These are phyloP conservation scores for Danielia reshetovae DNA, from an alignment of 805 yeast species.

Conservation along the genomic window DNA sequence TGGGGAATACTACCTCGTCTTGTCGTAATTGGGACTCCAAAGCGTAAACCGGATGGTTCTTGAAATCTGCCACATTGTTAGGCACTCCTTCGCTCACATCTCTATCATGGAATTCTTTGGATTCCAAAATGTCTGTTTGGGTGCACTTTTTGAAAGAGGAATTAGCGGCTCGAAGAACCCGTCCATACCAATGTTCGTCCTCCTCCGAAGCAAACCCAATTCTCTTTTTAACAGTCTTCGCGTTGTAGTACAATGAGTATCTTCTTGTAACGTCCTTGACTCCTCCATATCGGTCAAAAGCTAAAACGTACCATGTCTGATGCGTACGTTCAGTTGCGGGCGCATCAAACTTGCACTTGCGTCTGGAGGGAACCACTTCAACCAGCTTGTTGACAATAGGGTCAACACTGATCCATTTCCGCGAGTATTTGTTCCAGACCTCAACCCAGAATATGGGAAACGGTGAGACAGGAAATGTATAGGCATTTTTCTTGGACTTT, in stretches of 20 bases:
- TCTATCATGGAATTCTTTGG: constrained; percentile 55
- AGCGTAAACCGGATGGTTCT: constrained; percentile 82
- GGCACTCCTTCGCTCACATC: constrained; percentile 85
- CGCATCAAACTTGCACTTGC: constrained; percentile 67
- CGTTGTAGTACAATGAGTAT: constrained; percentile 66
- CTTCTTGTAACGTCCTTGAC: constrained; percentile 83
- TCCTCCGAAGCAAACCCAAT: constrained; percentile 53
- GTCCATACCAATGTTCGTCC: constrained; percentile 59
- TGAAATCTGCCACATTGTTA: constrained; percentile 73
- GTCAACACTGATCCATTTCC: constrained; percentile 83
- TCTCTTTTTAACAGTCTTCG: constrained; percentile 71
- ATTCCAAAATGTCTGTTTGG: constrained; percentile 50
- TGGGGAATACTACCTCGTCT: constrained; percentile 70
- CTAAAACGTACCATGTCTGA: constrained; percentile 69
- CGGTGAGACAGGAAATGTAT: constrained; percentile 11
- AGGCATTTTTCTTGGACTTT: background rate
- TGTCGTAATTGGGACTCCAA: constrained; percentile 68
- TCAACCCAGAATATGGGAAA: constrained; percentile 91
- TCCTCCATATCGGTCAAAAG: constrained; percentile 61
- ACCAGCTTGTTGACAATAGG: constrained; percentile 63
- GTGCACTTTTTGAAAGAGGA: constrained; percentile 20
- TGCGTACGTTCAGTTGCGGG: constrained; percentile 56
- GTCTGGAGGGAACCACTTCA: constrained; percentile 53
- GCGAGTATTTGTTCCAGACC: constrained; percentile 75
- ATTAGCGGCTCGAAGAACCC: constrained; percentile 35